Evolutionary conservation across 1,284 basidiomycete genomes (phyloP), one percentile per base, ranked within the genome.

Genomic region (Thelephora terrestris): DNA sequence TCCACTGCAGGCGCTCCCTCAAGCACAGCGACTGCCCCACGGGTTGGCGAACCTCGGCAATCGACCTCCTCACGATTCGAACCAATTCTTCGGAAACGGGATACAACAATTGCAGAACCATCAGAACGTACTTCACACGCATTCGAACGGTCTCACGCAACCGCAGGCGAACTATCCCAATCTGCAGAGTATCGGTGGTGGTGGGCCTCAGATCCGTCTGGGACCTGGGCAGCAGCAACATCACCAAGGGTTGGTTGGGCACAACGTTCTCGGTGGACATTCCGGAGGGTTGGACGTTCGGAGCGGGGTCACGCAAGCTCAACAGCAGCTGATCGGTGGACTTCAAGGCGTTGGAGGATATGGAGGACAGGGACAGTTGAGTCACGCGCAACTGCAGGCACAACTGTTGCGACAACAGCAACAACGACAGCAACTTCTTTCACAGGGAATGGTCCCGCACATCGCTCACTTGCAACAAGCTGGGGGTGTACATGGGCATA

Each of bases 1-100:
- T 54, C 63, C 71, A 25, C 60, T 76, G 37, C 70, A 73, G 39
- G 69, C 68, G 25, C 53, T 59, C 17, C 67, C 66, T 23, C 57
- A 59, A 3, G 52, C 56, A 47, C 75, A 86, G 59, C 76, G 84
- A 45, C 64, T 89, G 35, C 85, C 85, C 18, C 84, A 84, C n/a
- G 85, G 85, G 27, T 68, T 89, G 38, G 85, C 85, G n/a, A 87
- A 87, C 57, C 74, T 88, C 24, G 85, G 85, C 34, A 84, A 77
- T 37, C 76, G 85, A 7, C 85, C 85, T 24, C 85, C 85, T 6
- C 85, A 87, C 57, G 86, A 88, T 46, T 77, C 81, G 25, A 71
- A 71, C 21, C 85, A 85, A 55, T 83, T 80, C 58, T 58, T 83
- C 38, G 75, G 73, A 42, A 42, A 42, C n/a, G 25, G 21, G 17